A percentile compares a stretch with the other conserved stretches of the same genome.
Evolutionary conservation across 192 early-diverging fungal species (phyloP).

Genomic region (Umbelopsis sp.): DNA sequence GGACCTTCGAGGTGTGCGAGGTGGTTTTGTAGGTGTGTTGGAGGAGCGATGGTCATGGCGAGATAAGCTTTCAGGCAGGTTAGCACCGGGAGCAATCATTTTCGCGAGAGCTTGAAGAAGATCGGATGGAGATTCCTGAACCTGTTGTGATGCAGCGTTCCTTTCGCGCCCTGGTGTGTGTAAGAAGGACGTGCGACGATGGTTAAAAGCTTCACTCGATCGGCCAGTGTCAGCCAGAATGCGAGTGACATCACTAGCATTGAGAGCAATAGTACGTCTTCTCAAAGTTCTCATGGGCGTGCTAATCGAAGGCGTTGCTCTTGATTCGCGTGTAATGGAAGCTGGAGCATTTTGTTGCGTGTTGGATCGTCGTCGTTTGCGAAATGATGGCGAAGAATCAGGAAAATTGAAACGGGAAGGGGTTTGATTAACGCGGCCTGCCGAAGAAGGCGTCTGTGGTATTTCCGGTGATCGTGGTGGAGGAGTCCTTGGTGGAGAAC

Average conservation of each 20-base stretch:
- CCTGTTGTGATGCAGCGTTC: neutral
- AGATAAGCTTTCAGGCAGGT: neutral
- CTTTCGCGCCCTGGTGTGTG: neutral
- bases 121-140: constrained; percentile 1
- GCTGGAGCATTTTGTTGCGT: neutral
- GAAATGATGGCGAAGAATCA: neutral
- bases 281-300: neutral
- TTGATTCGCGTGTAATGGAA: neutral
- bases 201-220: neutral
- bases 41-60: neutral
- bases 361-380: neutral
- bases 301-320: neutral
- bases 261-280: constrained; percentile 2
- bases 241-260: neutral
- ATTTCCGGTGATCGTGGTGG: constrained; percentile 1
- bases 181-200: neutral
- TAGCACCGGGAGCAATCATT: neutral
- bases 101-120: neutral
- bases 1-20: constrained; percentile 4
- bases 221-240: neutral
- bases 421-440: neutral
- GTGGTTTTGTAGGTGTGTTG: neutral
- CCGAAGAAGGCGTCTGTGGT: neutral
- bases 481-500: constrained; percentile 14
- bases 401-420: constrained; percentile 1